Evolutionary conservation across 305 asterid species (phyloP), one percentile per base, ranked within the genome.

Genomic region (Fraxinus albicans): DNA sequence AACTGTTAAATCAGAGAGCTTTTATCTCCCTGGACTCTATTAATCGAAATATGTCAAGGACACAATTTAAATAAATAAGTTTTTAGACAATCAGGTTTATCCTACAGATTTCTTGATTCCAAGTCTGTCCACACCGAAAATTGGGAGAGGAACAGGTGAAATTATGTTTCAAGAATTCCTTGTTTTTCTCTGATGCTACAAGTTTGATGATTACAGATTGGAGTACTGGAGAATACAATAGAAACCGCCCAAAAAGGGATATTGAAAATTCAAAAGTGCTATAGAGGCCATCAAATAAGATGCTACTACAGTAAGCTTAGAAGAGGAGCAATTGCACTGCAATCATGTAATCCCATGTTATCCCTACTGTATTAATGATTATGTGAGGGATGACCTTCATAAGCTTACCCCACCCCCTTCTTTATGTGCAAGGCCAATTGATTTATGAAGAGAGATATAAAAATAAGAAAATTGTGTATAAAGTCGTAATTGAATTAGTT

Each of bases 341-440:
- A 94, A 89, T 89, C 97, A 80, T 88, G 98, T 93, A 92, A 90
- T 82, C 72, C 76, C 15, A 77, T 76, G 72, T 29, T 69, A 85
- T 82, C 82, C 83, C 2, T 35, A 38, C 73, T 23, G n/a, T 82
- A 17, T 23, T 69, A 29, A 69, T 69, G 76, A 69, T 69, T 69
- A 27, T 69, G 8, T 29, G 2, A 69, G 19, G 75, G 13, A 47
- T 0, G 58, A 7, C 15, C 75, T 69, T 27, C 35, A 27, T 29
- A 12, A 47, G 19, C 17, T 47, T 29, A 6, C 75, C 40, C 75
- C 75, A 69, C 38, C 9, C 40, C n/a, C 75, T 8, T 38, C 75
- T 69, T 69, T 69, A 67, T 9, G 35, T 67, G 73, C 17, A 9
- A 25, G 35, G 17, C 35, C 3, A 23, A 10, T 27, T 67, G 21